phyloP scores from a whole-genome alignment of 768 basidiomycete species.

The Phylloporus scabripes region DNA sequence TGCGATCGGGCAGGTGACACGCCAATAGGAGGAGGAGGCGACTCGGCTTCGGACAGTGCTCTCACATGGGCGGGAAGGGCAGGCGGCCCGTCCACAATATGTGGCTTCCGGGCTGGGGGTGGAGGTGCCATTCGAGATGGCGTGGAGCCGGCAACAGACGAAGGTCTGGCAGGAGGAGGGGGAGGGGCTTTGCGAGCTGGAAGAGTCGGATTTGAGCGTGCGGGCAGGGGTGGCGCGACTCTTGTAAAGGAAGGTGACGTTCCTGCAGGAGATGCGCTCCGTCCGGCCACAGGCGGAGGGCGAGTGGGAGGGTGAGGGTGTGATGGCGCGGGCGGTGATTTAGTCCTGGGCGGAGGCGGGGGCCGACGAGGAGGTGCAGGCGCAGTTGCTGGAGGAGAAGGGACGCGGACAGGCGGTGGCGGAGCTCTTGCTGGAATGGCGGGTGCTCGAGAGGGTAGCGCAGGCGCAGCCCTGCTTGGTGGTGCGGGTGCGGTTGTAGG shows the following conservation, averaged over 20 bases:
- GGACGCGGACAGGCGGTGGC: slow-evolving; percentile 36
- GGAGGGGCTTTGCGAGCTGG: slow-evolving; percentile 35
- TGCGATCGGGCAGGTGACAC: slow-evolving; percentile 25
- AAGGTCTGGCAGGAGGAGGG: slow-evolving; percentile 43
- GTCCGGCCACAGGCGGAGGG: slow-evolving; percentile 25
- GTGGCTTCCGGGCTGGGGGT: slow-evolving; percentile 38
- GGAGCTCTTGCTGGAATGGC: slow-evolving; percentile 41
- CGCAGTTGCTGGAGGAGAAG: slow-evolving; percentile 22
- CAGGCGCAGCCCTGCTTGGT: slow-evolving; percentile 32
- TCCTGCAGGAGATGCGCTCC: slow-evolving; percentile 17
- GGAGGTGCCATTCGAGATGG: slow-evolving; percentile 33
- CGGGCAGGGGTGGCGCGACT: slow-evolving; percentile 21
- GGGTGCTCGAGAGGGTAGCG: slow-evolving; percentile 38
- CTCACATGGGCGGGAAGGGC: slow-evolving; percentile 35
- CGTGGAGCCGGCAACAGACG: slow-evolving; percentile 25
- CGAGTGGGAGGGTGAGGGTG: slow-evolving; percentile 26
- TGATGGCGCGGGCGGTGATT: slow-evolving; percentile 25
- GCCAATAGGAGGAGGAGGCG: slow-evolving; percentile 32
- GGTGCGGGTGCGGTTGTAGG: slow-evolving; percentile 30
- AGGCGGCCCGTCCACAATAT: slow-evolving; percentile 23
- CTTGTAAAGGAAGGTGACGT: slow-evolving; percentile 14
- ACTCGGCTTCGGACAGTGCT: slow-evolving; percentile 41
- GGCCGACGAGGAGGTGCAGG: slow-evolving; percentile 27
- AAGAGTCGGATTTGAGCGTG: slow-evolving; percentile 21
- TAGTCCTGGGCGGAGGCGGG: slow-evolving; percentile 29